Conservation (phyloP, 768 basidiomycete species). For the Flagelloscypha sp. region DNA sequence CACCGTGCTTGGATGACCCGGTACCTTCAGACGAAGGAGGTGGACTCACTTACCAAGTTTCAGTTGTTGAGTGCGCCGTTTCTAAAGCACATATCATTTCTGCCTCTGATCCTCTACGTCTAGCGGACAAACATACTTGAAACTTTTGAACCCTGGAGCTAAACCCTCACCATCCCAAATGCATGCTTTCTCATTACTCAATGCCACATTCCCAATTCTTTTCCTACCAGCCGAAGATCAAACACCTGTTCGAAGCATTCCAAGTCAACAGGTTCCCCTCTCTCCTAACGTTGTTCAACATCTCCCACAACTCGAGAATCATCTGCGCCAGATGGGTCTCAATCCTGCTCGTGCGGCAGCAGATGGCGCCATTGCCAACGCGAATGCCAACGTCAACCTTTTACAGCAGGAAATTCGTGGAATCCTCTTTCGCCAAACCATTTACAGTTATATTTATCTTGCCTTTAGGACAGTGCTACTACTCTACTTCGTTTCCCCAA, state of each 20-base stretch:
- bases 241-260: constrained; percentile 19
- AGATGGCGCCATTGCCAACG: constrained; percentile 10
- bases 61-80: constrained; percentile 30
- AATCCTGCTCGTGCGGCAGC: constrained; percentile 18
- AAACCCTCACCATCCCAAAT: constrained; percentile 50
- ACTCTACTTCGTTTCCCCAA: constrained; percentile 71
- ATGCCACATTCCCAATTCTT: constrained; percentile 47
- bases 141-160: constrained; percentile 34
- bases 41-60: constrained; percentile 33
- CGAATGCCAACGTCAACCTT: constrained; percentile 7
- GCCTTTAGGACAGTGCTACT: constrained; percentile 57
- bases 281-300: constrained; percentile 51
- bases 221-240: constrained; percentile 19
- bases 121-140: constrained; percentile 49
- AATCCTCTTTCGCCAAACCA: constrained; percentile 56
- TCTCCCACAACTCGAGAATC: constrained; percentile 58
- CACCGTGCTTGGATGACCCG: constrained; percentile 37
- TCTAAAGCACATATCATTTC: background rate
- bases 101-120: constrained; percentile 8
- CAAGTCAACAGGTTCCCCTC: constrained; percentile 16
- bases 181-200: constrained; percentile 58
- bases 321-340: constrained; percentile 24
- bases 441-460: constrained; percentile 63
- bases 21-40: constrained; percentile 31
- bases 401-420: constrained; percentile 37